Base-by-base conservation (phyloP, 2,329 filamentous ascomycete species). In the Setomelanomma holmii region DNA sequence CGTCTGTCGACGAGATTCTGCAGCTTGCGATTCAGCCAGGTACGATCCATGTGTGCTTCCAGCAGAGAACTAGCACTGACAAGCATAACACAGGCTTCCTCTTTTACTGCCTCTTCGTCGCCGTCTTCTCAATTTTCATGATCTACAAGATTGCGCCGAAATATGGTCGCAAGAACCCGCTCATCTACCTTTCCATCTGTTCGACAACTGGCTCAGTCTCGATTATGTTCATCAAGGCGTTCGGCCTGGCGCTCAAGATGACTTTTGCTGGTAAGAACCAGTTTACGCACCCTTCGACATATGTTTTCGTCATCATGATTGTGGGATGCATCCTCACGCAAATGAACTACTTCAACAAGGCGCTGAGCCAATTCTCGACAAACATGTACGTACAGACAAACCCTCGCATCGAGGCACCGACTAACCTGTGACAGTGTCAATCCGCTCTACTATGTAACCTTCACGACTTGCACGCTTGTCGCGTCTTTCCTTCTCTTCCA, bases 271-370 rank as follows among this genome's bases (percentile, higher is more conserved):
- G 93, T 47, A 89, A 96, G 76, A 99, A 99, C 77, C 95, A 99
- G 76, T 97, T 99, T 75, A 86, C 86, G 4, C 91, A 96, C 66
- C 91, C 96, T 2, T 96, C 92, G 43, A 99, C 96, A 53, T 99
- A 99, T 68, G 93, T 97, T 58, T 99, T 99, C 75, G 88, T 93
- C 76, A 97, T 99, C 61, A 86, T 98, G 60, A 95, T 93, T 0
- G 82, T 84, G 3, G 91, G 97, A 60, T 99, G 95, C 80, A 98
- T 99, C 71, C 76, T 99, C 63, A 97, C 93, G 7, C 95, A 99
- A 81, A 98, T 99, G 95, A 99, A 99, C 77, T 99, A 99, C 77
- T 96, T 99, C 78, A 99, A 99, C 82, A 99, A 99, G 78, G 95
- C 95, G 6, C 80, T 99, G 54, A 96, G 91, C 75, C 92, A 96